These are phyloP conservation scores for Trypanosomatidae sp. DNA, from an alignment of 208 protist species.

Conservation along the genomic window DNA sequence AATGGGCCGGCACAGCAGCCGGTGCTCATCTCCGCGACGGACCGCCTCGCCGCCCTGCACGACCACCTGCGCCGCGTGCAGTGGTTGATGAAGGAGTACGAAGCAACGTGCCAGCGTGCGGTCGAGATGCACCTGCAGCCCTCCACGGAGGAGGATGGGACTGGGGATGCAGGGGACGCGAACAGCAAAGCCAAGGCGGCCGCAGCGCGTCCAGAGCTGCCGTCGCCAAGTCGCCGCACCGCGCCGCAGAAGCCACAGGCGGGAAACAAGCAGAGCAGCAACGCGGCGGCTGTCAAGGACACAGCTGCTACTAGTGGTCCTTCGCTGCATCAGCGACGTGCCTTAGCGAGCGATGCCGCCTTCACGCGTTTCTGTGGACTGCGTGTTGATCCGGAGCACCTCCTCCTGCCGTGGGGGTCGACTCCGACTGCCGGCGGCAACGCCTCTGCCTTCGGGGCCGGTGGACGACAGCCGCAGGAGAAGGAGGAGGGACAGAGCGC, in stretches of 20 bases:
- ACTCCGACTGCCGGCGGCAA: background rate
- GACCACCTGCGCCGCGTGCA: slow-evolving; percentile 23
- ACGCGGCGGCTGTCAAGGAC: too few relatives aligned
- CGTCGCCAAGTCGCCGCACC: too few relatives aligned
- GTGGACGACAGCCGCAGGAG: too few relatives aligned
- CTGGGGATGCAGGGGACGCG: background rate
- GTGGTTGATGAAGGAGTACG: slow-evolving; percentile 35
- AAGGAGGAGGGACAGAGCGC: too few relatives aligned
- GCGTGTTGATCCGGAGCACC: slow-evolving; percentile 16
- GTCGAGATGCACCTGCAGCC: slow-evolving; percentile 17
- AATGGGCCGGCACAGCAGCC: background rate
- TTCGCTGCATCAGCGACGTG: slow-evolving; percentile 26
- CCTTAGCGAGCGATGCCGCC: slow-evolving; percentile 19
- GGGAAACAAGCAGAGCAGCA: background rate
- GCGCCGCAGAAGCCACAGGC: background rate
- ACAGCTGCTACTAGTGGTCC: too few relatives aligned
- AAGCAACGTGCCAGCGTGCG: slow-evolving; percentile 19
- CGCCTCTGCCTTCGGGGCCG: too few relatives aligned
- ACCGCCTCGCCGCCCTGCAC: slow-evolving; percentile 18
- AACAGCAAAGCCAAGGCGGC: background rate
- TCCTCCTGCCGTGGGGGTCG: slow-evolving; percentile 8
- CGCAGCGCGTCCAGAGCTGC: too few relatives aligned
- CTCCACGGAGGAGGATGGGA: slow-evolving; percentile 4
- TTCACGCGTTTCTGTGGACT: slow-evolving; percentile 28
- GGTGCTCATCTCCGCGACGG: slow-evolving; percentile 3